Base-by-base conservation (phyloP, 2,329 filamentous ascomycete genomes). In the Fusarium sp. region DNA sequence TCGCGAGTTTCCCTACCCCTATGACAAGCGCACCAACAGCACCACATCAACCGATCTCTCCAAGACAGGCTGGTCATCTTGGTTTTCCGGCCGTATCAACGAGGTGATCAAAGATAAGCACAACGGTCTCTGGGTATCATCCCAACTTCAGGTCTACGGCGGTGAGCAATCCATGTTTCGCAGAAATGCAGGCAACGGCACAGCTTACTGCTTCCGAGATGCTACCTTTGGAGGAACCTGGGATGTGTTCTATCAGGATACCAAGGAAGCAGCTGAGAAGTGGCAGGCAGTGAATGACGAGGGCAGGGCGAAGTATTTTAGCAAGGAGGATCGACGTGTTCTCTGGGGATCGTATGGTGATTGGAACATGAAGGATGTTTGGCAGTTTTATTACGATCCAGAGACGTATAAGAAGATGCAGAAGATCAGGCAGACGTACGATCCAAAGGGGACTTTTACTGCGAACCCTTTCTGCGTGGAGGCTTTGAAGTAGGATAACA, bases 1-100 rank as follows among this genome's bases (percentile, higher is more conserved):
- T 9, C 81, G 84, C 27, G 84, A 86, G 72, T 86, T 85, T 65
- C 80, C 84, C 44, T 80, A 83, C 36, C 85, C 85, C 0, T 86
- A 86, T 63, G 79, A 82, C 36, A 86, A 86, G 78, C 81, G 83
- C 36, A 84, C 84, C 5, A 84, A 84, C 60, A 55, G 79, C 33
- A 86, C 83, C 18, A 79, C 77, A 2, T 85, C 83, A 25, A 81
- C 73, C n/a, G 82, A 80, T 0, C 80, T 86, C 20, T 73, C 52
- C 1, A 76, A 76, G 35, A 79, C 83, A 54, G 76, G 77, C 15
- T 86, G 83, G 58, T 25, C 45, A 80, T 77, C 17, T 0, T 60
- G 57, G 57, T 60, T 60, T 11, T 8, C 46, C 7, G 46, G 57
- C 1, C 57, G 46, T 15, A 54, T 81, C 14, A 72, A 81, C 12